phyloP scores from a whole-genome alignment of 495 filamentous ascomycete genomes.

The Hyaloscypha hepaticicola region DNA sequence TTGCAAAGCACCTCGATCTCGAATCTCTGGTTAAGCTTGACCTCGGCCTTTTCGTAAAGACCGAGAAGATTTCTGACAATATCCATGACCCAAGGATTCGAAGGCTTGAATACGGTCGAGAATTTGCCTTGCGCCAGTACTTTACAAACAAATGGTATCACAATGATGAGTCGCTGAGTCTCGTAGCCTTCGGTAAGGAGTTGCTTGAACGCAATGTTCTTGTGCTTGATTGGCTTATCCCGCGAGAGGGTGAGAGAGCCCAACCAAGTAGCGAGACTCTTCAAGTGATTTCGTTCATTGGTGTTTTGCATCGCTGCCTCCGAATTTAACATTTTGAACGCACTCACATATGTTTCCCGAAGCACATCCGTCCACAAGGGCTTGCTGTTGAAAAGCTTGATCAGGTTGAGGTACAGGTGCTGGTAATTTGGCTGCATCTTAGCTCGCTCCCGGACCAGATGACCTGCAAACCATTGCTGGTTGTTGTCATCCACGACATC shows the following conservation, averaged over 20 bases:
- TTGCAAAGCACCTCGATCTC: slow-evolving; percentile 97
- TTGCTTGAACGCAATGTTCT: slow-evolving; percentile 95
- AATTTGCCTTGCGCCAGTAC: slow-evolving; percentile 78
- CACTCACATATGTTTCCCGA: slow-evolving; percentile 87
- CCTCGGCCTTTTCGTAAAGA: slow-evolving; percentile 85
- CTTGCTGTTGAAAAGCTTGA: slow-evolving; percentile 77
- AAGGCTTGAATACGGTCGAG: slow-evolving; percentile 88
- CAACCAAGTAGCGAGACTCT: slow-evolving; percentile 90
- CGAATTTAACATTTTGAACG: slow-evolving; percentile 82
- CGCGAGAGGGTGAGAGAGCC: slow-evolving; percentile 90
- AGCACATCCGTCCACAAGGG: slow-evolving; percentile 83
- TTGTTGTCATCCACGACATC: slow-evolving; percentile 75
- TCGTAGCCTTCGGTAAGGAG: slow-evolving; percentile 90
- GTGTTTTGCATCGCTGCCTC: slow-evolving; percentile 76
- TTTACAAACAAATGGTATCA: slow-evolving; percentile 96
- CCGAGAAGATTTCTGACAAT: slow-evolving; percentile 85
- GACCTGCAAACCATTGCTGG: slow-evolving; percentile 93
- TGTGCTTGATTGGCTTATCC: slow-evolving; percentile 94
- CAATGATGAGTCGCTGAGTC: slow-evolving; percentile 82
- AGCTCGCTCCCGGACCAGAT: slow-evolving; percentile 94
- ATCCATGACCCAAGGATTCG: slow-evolving; percentile 97
- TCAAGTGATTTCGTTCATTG: slow-evolving; percentile 81
- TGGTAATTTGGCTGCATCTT: slow-evolving; percentile 97
- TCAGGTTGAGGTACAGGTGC: slow-evolving; percentile 82
- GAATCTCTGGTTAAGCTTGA: slow-evolving; percentile 95